Base-by-base conservation (phyloP, 2,329 filamentous ascomycete species). In the Karstenula rhodostoma region DNA sequence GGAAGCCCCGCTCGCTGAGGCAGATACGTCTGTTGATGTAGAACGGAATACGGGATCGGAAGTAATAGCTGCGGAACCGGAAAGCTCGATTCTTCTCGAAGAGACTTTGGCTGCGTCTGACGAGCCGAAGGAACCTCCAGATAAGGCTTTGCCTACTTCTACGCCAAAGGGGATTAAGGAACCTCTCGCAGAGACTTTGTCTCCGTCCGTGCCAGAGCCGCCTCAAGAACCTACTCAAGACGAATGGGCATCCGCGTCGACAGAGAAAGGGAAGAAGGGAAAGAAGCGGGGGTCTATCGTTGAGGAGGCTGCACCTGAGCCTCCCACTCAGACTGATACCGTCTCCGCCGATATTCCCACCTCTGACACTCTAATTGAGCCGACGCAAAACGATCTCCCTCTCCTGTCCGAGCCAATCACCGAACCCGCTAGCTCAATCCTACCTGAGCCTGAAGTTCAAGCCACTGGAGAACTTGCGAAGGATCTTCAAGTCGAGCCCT, bases 221-320 rank as follows among this genome's bases (percentile, higher is more conserved):
- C 42, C 62, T 4, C 52, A 33, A 22, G 58, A 35, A 43, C 48
- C 57, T 5, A 40, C 59, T 13, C 43, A 47, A n/a, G 63, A 68
- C 50, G 61, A 64, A 12, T 47, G 15, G 47, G 35, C 37, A 19
- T 27, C 49, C 19, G 52, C 37, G 2, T 32, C 60, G 23, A 23
- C 58, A 22, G 65, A 66, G 63, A 64, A 67, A 48, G 52, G n/a
- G 47, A 66, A 66, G 54, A 67, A 65, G 33, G 59, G 57, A 15
- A 67, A 71, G 61, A 64, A 62, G n/a, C 50, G 35, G 33, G 62
- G 50, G 17, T 56, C 62, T 4, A 40, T 60, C 10, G 44, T 58
- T 17, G 64, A 68, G 43, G 63, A 66, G 40, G 29, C 57, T 27
- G 32, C 43, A 25, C 40, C 53, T 17, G 63, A 69, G 5, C 23